Evolutionary conservation across 2,329 filamentous ascomycete species (phyloP).

Genomic region (Cytospora schulzeri): DNA sequence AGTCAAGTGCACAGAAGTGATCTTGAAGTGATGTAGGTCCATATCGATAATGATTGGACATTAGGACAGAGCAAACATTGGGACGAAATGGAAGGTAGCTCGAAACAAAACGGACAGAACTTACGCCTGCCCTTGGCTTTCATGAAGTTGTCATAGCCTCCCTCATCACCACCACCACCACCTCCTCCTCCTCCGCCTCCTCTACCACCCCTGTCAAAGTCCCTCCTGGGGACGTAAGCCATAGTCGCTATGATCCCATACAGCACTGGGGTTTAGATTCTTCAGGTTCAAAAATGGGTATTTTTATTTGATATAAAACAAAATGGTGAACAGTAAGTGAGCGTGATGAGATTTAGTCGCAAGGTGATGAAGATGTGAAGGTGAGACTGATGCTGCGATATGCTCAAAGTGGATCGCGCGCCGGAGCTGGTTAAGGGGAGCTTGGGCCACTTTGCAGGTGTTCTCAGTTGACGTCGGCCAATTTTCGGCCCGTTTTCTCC

Average conservation of each 20-base stretch:
- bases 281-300: not conserved
- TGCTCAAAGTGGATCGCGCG: not conserved
- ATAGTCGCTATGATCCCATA: slow-evolving; percentile 39
- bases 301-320: not conserved
- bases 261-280: not conserved
- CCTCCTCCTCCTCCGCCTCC: slow-evolving; percentile 33
- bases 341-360: not conserved
- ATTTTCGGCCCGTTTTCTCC: not conserved
- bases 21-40: not conserved
- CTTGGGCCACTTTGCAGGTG: not conserved
- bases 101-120: slow-evolving; percentile 33
- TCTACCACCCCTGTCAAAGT: slow-evolving; percentile 38
- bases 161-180: slow-evolving; percentile 23
- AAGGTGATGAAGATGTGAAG: not conserved
- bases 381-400: not conserved
- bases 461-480: not conserved
- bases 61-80: not conserved
- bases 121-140: slow-evolving; percentile 56
- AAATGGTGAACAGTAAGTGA: not conserved
- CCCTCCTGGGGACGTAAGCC: slow-evolving; percentile 58
- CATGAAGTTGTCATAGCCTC: slow-evolving; percentile 26
- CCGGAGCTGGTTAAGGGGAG: not conserved
- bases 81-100: not conserved
- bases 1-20: not conserved
- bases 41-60: not conserved